Conservation (phyloP, 805 yeast genomes). For the Torulaspora microellipsoides region DNA sequence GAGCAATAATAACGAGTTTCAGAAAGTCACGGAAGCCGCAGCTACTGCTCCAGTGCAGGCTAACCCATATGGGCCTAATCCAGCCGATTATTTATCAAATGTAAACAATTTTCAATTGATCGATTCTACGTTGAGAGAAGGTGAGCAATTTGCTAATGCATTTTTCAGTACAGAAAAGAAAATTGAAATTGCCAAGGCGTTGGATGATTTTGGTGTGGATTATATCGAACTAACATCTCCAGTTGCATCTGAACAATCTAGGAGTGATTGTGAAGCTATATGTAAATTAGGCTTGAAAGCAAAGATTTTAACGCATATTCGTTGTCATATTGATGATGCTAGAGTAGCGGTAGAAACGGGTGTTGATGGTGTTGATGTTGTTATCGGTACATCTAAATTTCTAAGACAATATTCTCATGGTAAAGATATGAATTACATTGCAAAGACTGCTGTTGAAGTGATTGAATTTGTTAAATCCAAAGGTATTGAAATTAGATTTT, state of each 20-base stretch:
- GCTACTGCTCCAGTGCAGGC: slow-evolving; percentile 32
- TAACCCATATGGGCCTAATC: slow-evolving; percentile 95
- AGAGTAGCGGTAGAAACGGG: slow-evolving; percentile 96
- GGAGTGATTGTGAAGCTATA: slow-evolving; percentile 93
- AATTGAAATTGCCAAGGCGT: slow-evolving; percentile 93
- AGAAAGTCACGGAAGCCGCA: slow-evolving; percentile 42
- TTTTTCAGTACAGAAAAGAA: slow-evolving; percentile 92
- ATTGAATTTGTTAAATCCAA: slow-evolving; percentile 95
- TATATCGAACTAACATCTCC: slow-evolving; percentile 97
- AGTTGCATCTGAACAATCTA: slow-evolving; percentile 92
- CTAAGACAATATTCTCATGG: slow-evolving; percentile 94
- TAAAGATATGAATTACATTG: slow-evolving; percentile 96
- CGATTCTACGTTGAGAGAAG: slow-evolving; percentile 95
- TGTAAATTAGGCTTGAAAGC: slow-evolving; percentile 96
- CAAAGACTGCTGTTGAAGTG: slow-evolving; percentile 93
- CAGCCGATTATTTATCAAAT: slow-evolving; percentile 85
- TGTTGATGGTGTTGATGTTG: slow-evolving; percentile 98
- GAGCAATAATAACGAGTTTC: slow-evolving; percentile 31
- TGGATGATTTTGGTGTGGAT: slow-evolving; percentile 97
- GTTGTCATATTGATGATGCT: slow-evolving; percentile 99
- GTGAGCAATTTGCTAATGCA: slow-evolving; percentile 98
- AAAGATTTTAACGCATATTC: slow-evolving; percentile 90
- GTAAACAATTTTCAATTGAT: slow-evolving; percentile 85
- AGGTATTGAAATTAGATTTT: slow-evolving; percentile 94
- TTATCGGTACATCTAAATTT: slow-evolving; percentile 94